Evolutionary conservation across 257 asterid genomes (phyloP), one percentile per base, ranked within the genome.

Genomic region (Scutellaria baicalensis): DNA sequence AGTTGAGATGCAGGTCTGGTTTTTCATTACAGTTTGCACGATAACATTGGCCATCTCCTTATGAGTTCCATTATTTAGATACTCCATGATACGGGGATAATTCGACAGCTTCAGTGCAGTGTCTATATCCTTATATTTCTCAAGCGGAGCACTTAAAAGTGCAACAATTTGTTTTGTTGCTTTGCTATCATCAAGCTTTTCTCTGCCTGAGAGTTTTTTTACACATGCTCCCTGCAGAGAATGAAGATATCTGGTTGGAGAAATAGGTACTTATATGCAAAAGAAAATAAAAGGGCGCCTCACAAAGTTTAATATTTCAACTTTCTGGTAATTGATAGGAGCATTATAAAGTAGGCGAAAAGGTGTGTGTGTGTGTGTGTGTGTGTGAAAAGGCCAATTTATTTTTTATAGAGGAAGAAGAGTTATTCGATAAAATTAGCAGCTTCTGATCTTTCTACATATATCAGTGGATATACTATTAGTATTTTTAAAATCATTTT

Each of bases 81-180:
- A 80, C 79, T 86, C 96, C 90, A 91, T 88, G 64, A 94, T 85
- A 66, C 83, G 89, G 38, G 92, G 97, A 85, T 89, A 94, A 80
- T 92, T 89, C 39, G 92, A 86, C 74, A 94, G 92, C 90, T 86
- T 94, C 83, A 94, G 76, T 55, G 88, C 98, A 62, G 85, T 88
- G 84, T 91, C 99, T 70, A 94, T 92, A 80, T 94, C 98, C 78
- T 94, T 89, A 76, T 88, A 94, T 78, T 91, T 94, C 71, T 91
- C 91, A 52, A 94, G 83, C n/a, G 99, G 98, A 75, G 99, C 97
- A 82, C 98, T 94, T 63, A 91, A 82, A 81, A 94, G 96, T 59
- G 97, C 89, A 76, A 94, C 94, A 65, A 91, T 85, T 84, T 86
- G 95, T 81, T 89, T 94, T 63, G 95, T 89, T 68, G 97, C 95